Conservation (phyloP, 345 rosid genomes). For the Erodium maritimum region DNA sequence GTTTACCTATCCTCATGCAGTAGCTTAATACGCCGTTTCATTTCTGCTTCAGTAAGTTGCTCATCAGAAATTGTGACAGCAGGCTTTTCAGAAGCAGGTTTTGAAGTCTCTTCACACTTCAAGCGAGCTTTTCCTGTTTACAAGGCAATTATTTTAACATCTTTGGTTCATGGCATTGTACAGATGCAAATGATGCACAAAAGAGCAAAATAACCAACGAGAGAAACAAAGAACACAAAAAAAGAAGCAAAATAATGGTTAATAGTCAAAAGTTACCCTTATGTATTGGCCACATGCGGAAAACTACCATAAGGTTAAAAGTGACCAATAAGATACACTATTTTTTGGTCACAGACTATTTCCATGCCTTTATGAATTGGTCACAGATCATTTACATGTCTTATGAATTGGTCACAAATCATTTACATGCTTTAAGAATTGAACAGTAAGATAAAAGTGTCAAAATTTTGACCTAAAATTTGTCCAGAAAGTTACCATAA, state of each 20-base stretch:
- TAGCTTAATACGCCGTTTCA: conserved; percentile 60
- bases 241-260: background rate
- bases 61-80: conserved; percentile 33
- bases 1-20: conserved; percentile 56
- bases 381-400: too few relatives aligned
- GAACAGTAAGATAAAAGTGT: too few relatives aligned
- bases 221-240: background rate
- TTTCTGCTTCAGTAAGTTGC: conserved; percentile 58
- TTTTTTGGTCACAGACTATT: too few relatives aligned
- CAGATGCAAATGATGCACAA: background rate
- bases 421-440: too few relatives aligned
- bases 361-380: too few relatives aligned
- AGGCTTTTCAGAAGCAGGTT: conserved; percentile 24
- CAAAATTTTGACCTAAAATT: too few relatives aligned
- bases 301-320: too few relatives aligned
- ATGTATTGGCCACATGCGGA: too few relatives aligned
- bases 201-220: background rate
- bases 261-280: too few relatives aligned
- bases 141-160: conserved; percentile 10
- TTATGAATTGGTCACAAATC: too few relatives aligned
- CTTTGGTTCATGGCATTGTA: background rate
- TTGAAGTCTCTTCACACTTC: conserved; percentile 46
- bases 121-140: conserved; percentile 57
- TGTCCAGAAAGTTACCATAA: too few relatives aligned
- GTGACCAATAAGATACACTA: too few relatives aligned